Percentiles rank a stretch among this genome's conserved stretches.
These are phyloP conservation scores for Cyclostephanos tholiformis DNA, from an alignment of 108 stramenopile species.

Conservation along the genomic window DNA sequence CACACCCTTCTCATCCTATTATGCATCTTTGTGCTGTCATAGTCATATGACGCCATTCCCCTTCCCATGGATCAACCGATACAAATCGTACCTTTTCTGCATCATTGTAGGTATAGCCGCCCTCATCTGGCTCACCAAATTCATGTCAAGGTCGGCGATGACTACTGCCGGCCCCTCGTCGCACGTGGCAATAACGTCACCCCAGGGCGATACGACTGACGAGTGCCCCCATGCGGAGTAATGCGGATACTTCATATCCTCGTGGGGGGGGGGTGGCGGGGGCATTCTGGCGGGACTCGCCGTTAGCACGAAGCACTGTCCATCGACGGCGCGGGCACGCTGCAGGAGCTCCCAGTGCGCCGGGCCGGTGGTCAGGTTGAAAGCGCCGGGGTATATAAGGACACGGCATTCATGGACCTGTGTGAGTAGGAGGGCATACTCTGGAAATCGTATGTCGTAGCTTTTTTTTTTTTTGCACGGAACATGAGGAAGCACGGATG, in stretches of 20 bases:
- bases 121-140: slow-evolving; percentile 79
- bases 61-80: slow-evolving; percentile 50
- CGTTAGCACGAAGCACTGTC: slow-evolving; percentile 94
- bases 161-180: slow-evolving; percentile 87
- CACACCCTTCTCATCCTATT: too few relatives aligned
- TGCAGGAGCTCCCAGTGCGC: slow-evolving; percentile 99
- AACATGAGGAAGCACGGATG: background rate
- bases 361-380: slow-evolving; percentile 98
- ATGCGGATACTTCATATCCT: slow-evolving; percentile 69
- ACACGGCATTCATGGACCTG: slow-evolving; percentile 76
- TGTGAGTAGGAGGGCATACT: slow-evolving; percentile 92
- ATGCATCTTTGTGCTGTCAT: too few relatives aligned
- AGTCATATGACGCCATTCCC: background rate
- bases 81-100: slow-evolving; percentile 83
- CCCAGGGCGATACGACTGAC: slow-evolving; percentile 96
- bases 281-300: slow-evolving; percentile 93
- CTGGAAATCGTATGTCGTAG: slow-evolving; percentile 99
- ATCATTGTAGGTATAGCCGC: slow-evolving; percentile 70
- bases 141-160: slow-evolving; percentile 92
- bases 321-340: slow-evolving; percentile 96
- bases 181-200: slow-evolving; percentile 90
- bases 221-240: slow-evolving; percentile 99
- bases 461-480: background rate
- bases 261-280: slow-evolving; percentile 39
- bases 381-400: slow-evolving; percentile 96